These are phyloP conservation scores for Collybia nuda DNA, from an alignment of 768 basidiomycete species.

Conservation along the genomic window DNA sequence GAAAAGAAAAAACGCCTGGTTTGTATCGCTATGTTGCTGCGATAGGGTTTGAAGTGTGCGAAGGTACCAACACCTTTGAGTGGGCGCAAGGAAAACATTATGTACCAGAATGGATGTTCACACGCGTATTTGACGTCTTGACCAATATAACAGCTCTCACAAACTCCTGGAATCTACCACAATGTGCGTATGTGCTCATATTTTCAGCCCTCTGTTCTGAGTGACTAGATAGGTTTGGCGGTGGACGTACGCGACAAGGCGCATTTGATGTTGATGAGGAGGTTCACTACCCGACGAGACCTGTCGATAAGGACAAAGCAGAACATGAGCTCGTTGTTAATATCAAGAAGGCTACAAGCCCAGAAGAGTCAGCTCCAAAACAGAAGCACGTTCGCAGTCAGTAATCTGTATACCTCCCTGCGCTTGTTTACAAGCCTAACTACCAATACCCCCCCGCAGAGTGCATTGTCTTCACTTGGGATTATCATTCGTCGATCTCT, in stretches of 20 bases:
- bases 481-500: slow-evolving; percentile 95
- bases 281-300: slow-evolving; percentile 92
- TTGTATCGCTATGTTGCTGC: slow-evolving; percentile 4
- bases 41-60: not conserved
- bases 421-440: slow-evolving; percentile 10
- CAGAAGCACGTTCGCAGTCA: slow-evolving; percentile 99
- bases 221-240: slow-evolving; percentile 36
- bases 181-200: slow-evolving; percentile 10
- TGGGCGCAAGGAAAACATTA: slow-evolving; percentile 14
- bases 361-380: slow-evolving; percentile 96
- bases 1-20: slow-evolving; percentile 7
- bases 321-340: slow-evolving; percentile 92
- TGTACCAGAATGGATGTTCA: slow-evolving; percentile 5
- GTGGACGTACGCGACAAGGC: slow-evolving; percentile 31
- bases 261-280: slow-evolving; percentile 78
- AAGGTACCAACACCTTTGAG: slow-evolving; percentile 2
- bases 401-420: slow-evolving; percentile 24
- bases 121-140: slow-evolving; percentile 10
- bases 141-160: slow-evolving; percentile 3
- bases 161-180: slow-evolving; percentile 3
- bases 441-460: slow-evolving; percentile 64
- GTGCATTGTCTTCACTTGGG: slow-evolving; percentile 99
- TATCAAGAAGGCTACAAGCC: slow-evolving; percentile 97
- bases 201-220: not conserved
- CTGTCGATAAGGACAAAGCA: slow-evolving; percentile 98